Conservation (phyloP, 306 rosid species). For the Cucurbita moschata region DNA sequence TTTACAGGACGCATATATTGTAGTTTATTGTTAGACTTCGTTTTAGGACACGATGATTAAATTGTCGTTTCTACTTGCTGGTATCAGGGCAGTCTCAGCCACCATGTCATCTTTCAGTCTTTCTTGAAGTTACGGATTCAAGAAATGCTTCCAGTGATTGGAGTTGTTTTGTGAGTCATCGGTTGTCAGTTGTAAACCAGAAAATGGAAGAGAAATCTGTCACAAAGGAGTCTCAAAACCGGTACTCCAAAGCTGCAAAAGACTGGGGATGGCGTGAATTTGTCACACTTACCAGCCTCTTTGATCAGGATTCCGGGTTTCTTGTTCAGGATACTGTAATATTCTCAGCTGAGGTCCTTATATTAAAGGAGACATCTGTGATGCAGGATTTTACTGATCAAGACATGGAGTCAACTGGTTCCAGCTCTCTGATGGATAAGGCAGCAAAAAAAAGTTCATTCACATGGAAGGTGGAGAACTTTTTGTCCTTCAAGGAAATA, state of each 20-base stretch:
- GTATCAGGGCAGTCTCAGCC: conserved; percentile 99
- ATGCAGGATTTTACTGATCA: conserved; percentile 72
- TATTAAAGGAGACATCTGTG: conserved; percentile 82
- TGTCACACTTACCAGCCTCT: conserved; percentile 96
- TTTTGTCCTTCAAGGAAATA: conserved; percentile 89
- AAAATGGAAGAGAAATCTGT: conserved; percentile 88
- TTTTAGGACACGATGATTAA: conserved; percentile 26
- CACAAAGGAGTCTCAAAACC: conserved; percentile 96
- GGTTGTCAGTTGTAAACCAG: conserved; percentile 91
- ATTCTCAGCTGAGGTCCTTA: conserved; percentile 95
- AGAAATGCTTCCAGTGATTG: conserved; percentile 89
- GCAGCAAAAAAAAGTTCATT: conserved; percentile 58
- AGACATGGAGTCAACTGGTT: conserved; percentile 35
- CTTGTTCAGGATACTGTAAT: conserved; percentile 90
- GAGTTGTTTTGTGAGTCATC: conserved; percentile 99
- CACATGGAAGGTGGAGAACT: conserved; percentile 99
- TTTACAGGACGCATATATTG: neutral
- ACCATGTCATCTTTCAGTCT: conserved; percentile 98
- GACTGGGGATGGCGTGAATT: conserved; percentile 99
- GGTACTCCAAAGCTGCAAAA: conserved; percentile 98
- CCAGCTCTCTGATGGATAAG: conserved; percentile 38
- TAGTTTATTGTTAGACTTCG: neutral
- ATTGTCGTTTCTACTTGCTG: conserved; percentile 25
- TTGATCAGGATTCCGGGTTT: conserved; percentile 99
- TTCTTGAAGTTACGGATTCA: conserved; percentile 98